phyloP scores from a whole-genome alignment of 805 yeast species.

The Zygosaccharomyces rouxii region DNA sequence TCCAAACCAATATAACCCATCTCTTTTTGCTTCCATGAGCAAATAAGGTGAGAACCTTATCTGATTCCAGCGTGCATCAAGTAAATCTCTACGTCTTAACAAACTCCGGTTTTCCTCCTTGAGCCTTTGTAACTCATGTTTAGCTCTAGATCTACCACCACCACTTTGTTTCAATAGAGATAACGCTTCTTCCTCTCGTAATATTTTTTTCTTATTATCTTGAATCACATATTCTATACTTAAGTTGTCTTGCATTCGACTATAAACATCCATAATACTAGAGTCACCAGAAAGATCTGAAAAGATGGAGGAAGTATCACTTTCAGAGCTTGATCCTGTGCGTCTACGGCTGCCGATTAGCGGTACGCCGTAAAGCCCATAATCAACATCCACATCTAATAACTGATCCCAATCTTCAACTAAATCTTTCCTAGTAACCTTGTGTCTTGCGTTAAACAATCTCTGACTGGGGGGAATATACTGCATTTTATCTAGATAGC shows the following conservation, averaged over 20 bases:
- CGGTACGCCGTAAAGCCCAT: conserved; percentile 17
- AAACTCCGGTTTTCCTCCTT: conserved; percentile 15
- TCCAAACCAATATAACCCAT: conserved; percentile 18
- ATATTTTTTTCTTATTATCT: conserved; percentile 17
- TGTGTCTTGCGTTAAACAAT: conserved; percentile 18
- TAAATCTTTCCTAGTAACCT: conserved; percentile 15
- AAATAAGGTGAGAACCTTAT: conserved; percentile 9
- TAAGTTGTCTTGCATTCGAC: conserved; percentile 15
- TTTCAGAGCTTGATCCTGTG: conserved; percentile 7
- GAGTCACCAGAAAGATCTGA: conserved; percentile 7
- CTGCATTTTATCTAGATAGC: background rate
- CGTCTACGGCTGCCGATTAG: conserved; percentile 6
- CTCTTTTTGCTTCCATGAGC: conserved; percentile 13
- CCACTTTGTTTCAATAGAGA: conserved; percentile 5
- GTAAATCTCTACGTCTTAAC: conserved; percentile 9
- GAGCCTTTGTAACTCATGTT: conserved; percentile 10
- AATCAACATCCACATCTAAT: conserved; percentile 15
- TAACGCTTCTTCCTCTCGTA: conserved; percentile 13
- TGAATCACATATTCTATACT: conserved; percentile 21
- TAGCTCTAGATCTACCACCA: conserved; percentile 6
- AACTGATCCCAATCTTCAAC: conserved; percentile 16
- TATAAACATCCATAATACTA: conserved; percentile 8
- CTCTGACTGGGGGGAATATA: conserved; percentile 19
- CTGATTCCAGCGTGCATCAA: conserved; percentile 12
- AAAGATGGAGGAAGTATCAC: conserved; percentile 9